phyloP scores from a whole-genome alignment of 2,329 filamentous ascomycete species.

The Rosellinia necatrix region DNA sequence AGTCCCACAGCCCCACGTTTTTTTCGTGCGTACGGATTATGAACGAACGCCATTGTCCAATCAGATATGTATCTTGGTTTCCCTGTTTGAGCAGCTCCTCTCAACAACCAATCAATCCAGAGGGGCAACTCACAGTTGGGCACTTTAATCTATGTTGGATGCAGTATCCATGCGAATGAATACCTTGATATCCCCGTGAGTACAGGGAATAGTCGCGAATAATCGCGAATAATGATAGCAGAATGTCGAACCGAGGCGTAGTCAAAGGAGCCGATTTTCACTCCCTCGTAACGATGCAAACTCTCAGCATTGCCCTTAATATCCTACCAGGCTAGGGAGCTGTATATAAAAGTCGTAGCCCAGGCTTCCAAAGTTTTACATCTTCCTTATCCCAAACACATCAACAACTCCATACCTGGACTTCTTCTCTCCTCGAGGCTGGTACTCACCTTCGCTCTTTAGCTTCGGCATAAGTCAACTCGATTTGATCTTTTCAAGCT shows the following conservation, averaged over 20 bases:
- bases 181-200: too few relatives aligned
- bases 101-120: constrained; percentile 22
- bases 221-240: too few relatives aligned
- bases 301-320: background rate
- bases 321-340: background rate
- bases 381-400: constrained; percentile 3
- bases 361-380: background rate
- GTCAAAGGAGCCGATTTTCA: too few relatives aligned
- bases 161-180: too few relatives aligned
- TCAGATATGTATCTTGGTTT: background rate
- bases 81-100: constrained; percentile 10
- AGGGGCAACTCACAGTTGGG: too few relatives aligned
- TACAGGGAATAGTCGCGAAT: too few relatives aligned
- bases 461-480: background rate
- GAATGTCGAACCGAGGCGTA: too few relatives aligned
- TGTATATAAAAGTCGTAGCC: constrained; percentile 20
- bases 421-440: constrained; percentile 18
- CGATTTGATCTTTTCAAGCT: background rate
- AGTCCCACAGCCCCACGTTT: background rate
- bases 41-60: constrained; percentile 5
- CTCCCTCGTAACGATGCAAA: too few relatives aligned
- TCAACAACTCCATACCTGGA: background rate
- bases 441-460: constrained; percentile 22
- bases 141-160: too few relatives aligned
- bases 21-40: background rate